Base-by-base conservation (phyloP, 139 green algal genomes). In the Closterium sp. region DNA sequence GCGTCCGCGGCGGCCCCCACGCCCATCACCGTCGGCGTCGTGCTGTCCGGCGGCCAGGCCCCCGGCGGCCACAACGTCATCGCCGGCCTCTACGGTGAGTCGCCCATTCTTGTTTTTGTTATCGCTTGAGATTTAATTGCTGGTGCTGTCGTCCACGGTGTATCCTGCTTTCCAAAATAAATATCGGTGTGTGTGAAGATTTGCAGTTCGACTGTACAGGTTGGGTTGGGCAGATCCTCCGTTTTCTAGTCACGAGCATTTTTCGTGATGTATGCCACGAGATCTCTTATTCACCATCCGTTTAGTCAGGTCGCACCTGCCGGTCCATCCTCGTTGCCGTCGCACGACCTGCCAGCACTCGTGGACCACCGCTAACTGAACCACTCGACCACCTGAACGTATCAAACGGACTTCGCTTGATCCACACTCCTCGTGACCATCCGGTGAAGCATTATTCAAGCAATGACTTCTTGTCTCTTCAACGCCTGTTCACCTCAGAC, bases 11-110 rank as follows among this genome's bases (percentile, higher is more conserved):
- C 25, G 0, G 0, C 66, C 31, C 0, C 31, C 10, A 33, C 84
- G 21, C 83, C 89, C 81, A 34, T 94, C 7, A 94, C 38, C 7
- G 30, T 97, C 10, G 96, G 94, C 31, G 92, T 96, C 19, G 93
- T 97, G 38, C 93, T 97, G 10, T 95, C 88, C 23, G 96, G 96
- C 55, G 96, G 96, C 16, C 96, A 97, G 86, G 96, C 96, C 0
- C 89, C 95, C 31, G 95, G 96, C 30, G 96, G 96, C 0, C 96
- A 97, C 95, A 97, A 97, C 85, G 96, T 97, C 8, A 96, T 97
- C 88, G 66, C 91, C 19, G 96, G 96, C 3, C 19, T 97, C 43
- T 93, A 95, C 43, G 96, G 96, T 91, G 92, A 93, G 87, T 94
- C 96, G 10, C 84, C n/a, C 12, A 0, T 25, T 88, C 28, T 64